A percentile compares a stretch with the other conserved stretches of the same genome.
phyloP scores from a whole-genome alignment of 345 rosid genomes.

The Ailanthus altissimus region DNA sequence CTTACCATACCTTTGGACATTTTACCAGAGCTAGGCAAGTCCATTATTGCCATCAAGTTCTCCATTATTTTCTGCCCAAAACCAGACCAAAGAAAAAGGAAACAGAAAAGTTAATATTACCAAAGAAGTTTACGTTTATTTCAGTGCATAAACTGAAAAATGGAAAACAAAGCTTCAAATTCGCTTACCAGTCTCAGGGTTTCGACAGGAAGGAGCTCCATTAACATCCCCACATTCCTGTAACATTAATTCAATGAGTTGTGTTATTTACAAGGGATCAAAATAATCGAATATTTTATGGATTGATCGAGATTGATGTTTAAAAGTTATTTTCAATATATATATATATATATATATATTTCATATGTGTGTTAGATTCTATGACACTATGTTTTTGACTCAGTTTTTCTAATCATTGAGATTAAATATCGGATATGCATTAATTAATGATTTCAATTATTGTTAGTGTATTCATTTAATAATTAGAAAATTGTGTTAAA shows the following conservation, averaged over 20 bases:
- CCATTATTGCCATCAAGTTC: constrained; percentile 7
- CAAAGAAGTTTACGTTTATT: neutral
- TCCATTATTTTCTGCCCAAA: constrained; percentile 46
- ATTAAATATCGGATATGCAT: too few species aligned
- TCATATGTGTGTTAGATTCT: too few species aligned
- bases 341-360: too few species aligned
- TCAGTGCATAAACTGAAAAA: neutral
- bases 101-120: neutral
- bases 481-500: neutral
- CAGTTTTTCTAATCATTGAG: too few species aligned
- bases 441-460: too few species aligned
- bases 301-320: neutral
- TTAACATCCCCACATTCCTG: constrained; percentile 84
- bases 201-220: constrained; percentile 66
- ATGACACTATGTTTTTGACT: too few species aligned
- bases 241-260: neutral
- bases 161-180: neutral
- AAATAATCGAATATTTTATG: neutral
- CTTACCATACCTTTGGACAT: constrained; percentile 25
- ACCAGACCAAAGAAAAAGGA: neutral
- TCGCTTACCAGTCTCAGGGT: constrained; percentile 58
- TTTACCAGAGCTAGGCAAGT: constrained; percentile 32
- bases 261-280: too few species aligned
- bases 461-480: too few species aligned
- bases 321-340: too few species aligned